These are phyloP conservation scores for Crithidia fasciculata DNA, from an alignment of 208 protist species.

Conservation along the genomic window DNA sequence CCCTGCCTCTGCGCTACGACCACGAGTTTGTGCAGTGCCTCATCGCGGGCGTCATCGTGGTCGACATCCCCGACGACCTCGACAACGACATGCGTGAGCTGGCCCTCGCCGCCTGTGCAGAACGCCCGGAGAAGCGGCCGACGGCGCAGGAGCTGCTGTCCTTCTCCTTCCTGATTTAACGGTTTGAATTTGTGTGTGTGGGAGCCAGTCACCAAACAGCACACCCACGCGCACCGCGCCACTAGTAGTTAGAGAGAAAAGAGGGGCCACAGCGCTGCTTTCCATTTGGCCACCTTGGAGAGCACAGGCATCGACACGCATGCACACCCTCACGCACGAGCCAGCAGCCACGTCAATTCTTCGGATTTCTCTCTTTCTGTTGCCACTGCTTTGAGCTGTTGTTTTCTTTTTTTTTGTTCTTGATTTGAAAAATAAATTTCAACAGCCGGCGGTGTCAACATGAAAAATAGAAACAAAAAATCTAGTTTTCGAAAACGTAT, in stretches of 20 bases:
- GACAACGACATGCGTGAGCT: constrained; percentile 58
- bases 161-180: constrained; percentile 58
- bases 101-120: constrained; percentile 56
- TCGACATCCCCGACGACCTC: constrained; percentile 63
- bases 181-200: no score
- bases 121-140: constrained; percentile 52
- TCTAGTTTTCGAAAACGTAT: no score
- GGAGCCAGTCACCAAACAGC: no score
- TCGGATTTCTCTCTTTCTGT: no score
- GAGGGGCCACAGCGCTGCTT: no score
- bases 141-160: constrained; percentile 61
- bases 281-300: no score
- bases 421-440: background rate
- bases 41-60: constrained; percentile 48
- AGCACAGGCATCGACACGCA: no score
- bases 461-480: background rate
- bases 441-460: background rate
- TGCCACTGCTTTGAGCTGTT: no score
- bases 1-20: constrained; percentile 41
- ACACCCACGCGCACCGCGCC: background rate
- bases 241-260: no score
- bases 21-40: constrained; percentile 74
- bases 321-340: no score
- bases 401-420: constrained; percentile 9
- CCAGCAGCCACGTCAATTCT: no score